Evolutionary conservation across 2,329 filamentous ascomycete genomes (phyloP).

Genomic region (Botrytis elliptica): DNA sequence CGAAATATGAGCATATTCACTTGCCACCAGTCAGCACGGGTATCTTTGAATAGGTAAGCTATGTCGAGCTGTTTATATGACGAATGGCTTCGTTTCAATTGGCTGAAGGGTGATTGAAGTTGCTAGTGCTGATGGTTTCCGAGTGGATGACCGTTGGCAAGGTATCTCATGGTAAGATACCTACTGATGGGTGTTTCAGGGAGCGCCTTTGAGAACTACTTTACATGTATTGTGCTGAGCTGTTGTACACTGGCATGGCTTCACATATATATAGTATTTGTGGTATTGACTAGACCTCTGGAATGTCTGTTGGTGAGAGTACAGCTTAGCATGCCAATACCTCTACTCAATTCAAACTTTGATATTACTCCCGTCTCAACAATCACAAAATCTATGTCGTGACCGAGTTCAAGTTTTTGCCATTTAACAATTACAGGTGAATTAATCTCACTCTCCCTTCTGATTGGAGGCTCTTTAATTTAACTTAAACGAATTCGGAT

Average conservation of each 20-base stretch:
- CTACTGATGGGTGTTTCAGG: not conserved
- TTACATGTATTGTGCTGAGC: not conserved
- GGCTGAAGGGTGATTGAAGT: not conserved
- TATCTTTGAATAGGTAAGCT: not conserved
- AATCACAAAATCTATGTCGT: not conserved
- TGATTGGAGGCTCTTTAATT: not conserved
- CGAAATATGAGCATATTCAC: not conserved
- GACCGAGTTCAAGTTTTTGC: not conserved
- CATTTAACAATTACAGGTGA: not conserved
- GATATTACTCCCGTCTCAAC: not conserved
- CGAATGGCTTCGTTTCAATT: not conserved
- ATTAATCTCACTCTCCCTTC: not conserved
- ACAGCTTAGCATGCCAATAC: not conserved
- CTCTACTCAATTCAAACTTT: constrained; percentile 5
- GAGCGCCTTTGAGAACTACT: not conserved
- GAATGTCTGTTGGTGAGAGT: not conserved
- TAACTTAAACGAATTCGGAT: not conserved
- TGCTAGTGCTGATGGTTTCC: not conserved
- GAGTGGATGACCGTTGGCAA: not conserved
- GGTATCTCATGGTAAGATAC: not conserved
- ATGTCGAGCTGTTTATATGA: not conserved
- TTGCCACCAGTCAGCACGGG: not conserved
- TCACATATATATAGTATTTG: not conserved
- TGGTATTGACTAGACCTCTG: not conserved
- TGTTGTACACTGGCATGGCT: not conserved